Conservation (phyloP, 257 asterid genomes). For the Ilex asprella region DNA sequence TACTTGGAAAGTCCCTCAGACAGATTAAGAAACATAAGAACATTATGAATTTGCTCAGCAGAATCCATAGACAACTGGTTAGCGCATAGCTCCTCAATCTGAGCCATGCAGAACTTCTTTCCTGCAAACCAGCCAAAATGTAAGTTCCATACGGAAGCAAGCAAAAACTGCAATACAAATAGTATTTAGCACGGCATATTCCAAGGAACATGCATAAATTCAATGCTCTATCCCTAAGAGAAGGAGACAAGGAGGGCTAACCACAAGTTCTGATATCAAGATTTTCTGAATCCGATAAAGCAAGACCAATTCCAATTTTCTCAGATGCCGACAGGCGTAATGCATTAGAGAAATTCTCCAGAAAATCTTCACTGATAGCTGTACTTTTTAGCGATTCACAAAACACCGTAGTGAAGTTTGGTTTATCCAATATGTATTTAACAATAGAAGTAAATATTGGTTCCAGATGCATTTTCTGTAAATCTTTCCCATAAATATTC, state of each 20-base stretch:
- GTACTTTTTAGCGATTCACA: slow-evolving; percentile 53
- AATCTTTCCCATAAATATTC: slow-evolving; percentile 47
- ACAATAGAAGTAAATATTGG: slow-evolving; percentile 63
- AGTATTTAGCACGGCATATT: neutral
- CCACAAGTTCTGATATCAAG: slow-evolving; percentile 68
- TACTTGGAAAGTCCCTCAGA: slow-evolving; percentile 84
- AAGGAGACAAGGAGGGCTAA: slow-evolving; percentile 27
- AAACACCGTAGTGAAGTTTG: slow-evolving; percentile 70
- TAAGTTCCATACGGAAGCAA: slow-evolving; percentile 1
- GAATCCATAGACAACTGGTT: slow-evolving; percentile 48
- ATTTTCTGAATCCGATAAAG: slow-evolving; percentile 71
- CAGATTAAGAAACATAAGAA: slow-evolving; percentile 66
- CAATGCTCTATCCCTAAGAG: neutral
- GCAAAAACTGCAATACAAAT: neutral
- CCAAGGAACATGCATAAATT: neutral
- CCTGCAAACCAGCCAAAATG: slow-evolving; percentile 49
- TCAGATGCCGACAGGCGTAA: slow-evolving; percentile 55
- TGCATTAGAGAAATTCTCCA: slow-evolving; percentile 60
- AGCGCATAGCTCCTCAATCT: slow-evolving; percentile 60
- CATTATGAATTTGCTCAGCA: slow-evolving; percentile 56
- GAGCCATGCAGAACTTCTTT: slow-evolving; percentile 74
- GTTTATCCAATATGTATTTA: slow-evolving; percentile 63
- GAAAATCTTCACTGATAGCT: slow-evolving; percentile 55
- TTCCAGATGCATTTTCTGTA: slow-evolving; percentile 50
- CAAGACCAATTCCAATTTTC: slow-evolving; percentile 82